Conservation (phyloP, 352 stramenopile genomes). For the Pythium apleroticum region DNA sequence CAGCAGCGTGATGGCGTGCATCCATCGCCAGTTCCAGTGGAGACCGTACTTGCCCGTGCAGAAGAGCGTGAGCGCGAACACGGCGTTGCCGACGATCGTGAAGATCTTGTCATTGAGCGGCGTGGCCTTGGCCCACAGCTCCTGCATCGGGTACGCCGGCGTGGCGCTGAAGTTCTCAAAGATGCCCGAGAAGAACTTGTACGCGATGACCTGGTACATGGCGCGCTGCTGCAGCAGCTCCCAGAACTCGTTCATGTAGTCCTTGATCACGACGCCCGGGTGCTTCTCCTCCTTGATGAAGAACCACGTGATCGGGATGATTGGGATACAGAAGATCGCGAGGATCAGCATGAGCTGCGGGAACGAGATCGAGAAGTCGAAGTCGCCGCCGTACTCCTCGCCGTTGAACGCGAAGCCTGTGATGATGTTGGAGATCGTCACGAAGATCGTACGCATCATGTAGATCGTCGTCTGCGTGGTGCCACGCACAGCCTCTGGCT, state of each 20-base stretch:
- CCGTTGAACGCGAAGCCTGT: slow-evolving; percentile 1
- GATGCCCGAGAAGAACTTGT: slow-evolving; percentile 1
- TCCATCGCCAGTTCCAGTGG: slow-evolving; percentile 4
- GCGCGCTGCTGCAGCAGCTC: neutral
- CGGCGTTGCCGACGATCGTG: neutral
- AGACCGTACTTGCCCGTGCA: neutral
- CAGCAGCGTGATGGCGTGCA: slow-evolving; percentile 7
- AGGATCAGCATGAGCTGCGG: slow-evolving; percentile 1
- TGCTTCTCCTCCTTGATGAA: slow-evolving; percentile 3
- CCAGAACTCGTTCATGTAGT: slow-evolving; percentile 2
- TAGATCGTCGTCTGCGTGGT: slow-evolving; percentile 1
- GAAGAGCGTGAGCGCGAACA: neutral
- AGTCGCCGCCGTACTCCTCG: neutral
- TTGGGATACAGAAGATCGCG: slow-evolving; percentile 1
- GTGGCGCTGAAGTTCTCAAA: slow-evolving; percentile 8
- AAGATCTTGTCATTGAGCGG: slow-evolving; percentile 1
- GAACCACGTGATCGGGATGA: neutral
- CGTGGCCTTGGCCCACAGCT: slow-evolving; percentile 4
- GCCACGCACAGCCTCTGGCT: neutral
- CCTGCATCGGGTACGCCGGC: slow-evolving; percentile 1
- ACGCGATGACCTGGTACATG: slow-evolving; percentile 4
- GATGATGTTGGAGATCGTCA: slow-evolving; percentile 4
- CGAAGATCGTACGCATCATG: slow-evolving; percentile 3
- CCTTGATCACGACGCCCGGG: neutral
- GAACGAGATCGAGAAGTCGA: slow-evolving; percentile 1